These are phyloP conservation scores for Cynanchum wilfordii DNA, from an alignment of 257 asterid species.

Conservation along the genomic window DNA sequence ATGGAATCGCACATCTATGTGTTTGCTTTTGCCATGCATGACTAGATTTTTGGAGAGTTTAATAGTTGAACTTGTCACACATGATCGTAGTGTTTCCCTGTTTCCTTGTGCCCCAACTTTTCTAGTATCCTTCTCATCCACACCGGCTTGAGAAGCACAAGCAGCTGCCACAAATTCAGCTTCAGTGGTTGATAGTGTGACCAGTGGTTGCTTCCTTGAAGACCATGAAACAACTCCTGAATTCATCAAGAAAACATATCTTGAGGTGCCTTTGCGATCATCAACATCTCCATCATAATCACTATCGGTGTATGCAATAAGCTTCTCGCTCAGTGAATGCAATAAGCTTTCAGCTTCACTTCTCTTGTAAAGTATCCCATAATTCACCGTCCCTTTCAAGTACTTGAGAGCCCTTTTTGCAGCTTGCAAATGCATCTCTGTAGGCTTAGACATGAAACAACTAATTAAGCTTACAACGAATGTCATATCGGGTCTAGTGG, in stretches of 20 bases:
- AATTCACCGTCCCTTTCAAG: neutral
- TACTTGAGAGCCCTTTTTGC: neutral
- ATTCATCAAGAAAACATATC: too few relatives aligned
- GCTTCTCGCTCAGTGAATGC: too few relatives aligned
- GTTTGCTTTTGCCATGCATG: too few relatives aligned
- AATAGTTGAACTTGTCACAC: too few relatives aligned
- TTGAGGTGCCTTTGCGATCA: neutral
- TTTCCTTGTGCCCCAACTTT: neutral
- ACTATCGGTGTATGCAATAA: neutral
- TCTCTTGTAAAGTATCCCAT: too few relatives aligned
- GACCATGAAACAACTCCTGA: too few relatives aligned
- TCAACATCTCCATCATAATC: constrained; percentile 5
- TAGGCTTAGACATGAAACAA: neutral
- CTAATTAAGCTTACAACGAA: neutral
- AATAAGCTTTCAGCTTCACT: neutral
- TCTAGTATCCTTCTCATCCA: neutral
- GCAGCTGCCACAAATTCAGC: neutral
- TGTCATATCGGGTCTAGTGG: too few relatives aligned
- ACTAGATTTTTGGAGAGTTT: too few relatives aligned
- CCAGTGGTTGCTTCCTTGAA: too few relatives aligned
- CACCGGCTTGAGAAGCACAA: neutral
- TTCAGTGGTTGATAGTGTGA: too few relatives aligned
- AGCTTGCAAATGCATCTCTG: neutral
- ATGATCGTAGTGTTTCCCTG: neutral
- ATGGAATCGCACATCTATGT: too few relatives aligned